Conservation (phyloP, 169 alveolate genomes). For the Cryptosporidium sp. region DNA sequence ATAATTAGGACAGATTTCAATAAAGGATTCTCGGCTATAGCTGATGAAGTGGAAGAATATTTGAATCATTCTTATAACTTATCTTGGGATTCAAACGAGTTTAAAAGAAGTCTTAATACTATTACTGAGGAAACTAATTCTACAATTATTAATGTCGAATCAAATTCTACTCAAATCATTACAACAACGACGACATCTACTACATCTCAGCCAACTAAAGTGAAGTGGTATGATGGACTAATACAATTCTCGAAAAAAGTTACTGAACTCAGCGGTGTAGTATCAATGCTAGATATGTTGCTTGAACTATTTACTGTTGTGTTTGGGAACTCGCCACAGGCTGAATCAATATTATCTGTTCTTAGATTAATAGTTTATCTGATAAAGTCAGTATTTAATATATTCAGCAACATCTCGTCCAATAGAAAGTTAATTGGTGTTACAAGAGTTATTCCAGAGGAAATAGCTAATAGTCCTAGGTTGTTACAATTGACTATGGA, state of each 20-base stretch:
- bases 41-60: conserved; percentile 26
- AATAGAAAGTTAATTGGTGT: conserved; percentile 33
- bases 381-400: conserved; percentile 41
- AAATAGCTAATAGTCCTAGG: conserved; percentile 37
- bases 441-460: conserved; percentile 52
- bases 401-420: conserved; percentile 22
- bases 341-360: conserved; percentile 42
- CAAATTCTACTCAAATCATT: background rate
- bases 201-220: conserved; percentile 9
- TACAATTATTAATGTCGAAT: background rate
- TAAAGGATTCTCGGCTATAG: conserved; percentile 1
- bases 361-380: conserved; percentile 47
- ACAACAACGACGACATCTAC: background rate
- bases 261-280: conserved; percentile 38
- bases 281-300: conserved; percentile 63
- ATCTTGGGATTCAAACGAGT: conserved; percentile 14
- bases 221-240: conserved; percentile 72
- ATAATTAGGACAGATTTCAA: background rate
- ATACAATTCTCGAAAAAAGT: conserved; percentile 44
- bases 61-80: conserved; percentile 12
- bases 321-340: conserved; percentile 35
- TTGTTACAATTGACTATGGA: conserved; percentile 20
- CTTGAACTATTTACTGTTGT: conserved; percentile 31
- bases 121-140: background rate
- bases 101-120: conserved; percentile 5